Base-by-base conservation (phyloP, 148 eudicot species). In the Rhododendron kiyosumense region DNA sequence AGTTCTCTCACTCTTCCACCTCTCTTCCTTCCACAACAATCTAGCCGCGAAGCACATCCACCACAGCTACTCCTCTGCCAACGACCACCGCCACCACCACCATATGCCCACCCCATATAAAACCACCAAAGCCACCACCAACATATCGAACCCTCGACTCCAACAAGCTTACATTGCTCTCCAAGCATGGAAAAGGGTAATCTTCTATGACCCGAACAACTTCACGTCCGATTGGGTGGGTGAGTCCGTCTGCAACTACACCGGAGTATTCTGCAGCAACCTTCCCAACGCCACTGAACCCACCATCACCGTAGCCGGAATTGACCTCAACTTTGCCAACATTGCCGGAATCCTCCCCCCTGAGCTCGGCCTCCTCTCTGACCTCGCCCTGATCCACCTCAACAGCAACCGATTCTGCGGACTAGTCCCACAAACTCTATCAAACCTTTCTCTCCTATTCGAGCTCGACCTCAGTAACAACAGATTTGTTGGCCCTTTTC, bases 351-450 rank as follows among this genome's bases (percentile, higher is more conserved):
- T 86, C 84, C 89, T 94, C 46, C 97, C 97, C 0, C 81, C 84
- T 0, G 94, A 93, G 71, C 65, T 94, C 41, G 94, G 94, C 85
- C 93, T 92, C 85, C 88, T 94, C 45, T 54, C 92, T 11, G 94
- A 93, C 87, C 93, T 94, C 18, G 90, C 94, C 1, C 80, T 92
- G 36, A 32, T 94, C 45, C 97, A 94, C 84, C 54, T 93, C 74
- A 94, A 91, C 90, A 88, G 89, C 88, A 94, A 94, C 87, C 91
- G 97, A 7, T 94, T 94, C 84, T 94, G 95, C 80, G 97, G 97
- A 46, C 79, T 89, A 80, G 77, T 94, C 61, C 97, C 97, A 1
- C 84, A 18, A 24, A 81, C 91, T 69, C 28, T 94, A 0, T n/a
- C 93, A 2, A 93, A 89, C 74, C 88, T 93, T 17, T 89, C 89